Base-by-base conservation (phyloP, 1,139 yeast species). In the Debaryomyces coudertii region DNA sequence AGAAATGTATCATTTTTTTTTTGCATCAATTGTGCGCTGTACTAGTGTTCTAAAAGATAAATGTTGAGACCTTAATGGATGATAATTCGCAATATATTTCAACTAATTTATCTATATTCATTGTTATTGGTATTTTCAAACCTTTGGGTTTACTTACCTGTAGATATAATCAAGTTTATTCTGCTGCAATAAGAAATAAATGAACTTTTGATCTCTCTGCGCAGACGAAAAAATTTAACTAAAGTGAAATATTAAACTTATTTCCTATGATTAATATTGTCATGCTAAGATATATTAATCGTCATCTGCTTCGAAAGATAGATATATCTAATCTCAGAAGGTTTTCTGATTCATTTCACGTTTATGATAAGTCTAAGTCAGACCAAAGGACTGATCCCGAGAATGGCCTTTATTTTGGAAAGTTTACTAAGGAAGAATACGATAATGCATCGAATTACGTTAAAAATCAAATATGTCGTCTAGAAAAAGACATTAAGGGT, bases 401-500 rank as follows among this genome's bases (percentile, higher is more conserved):
- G 23, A 50, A 54, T 47, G 61, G 54, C 7, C 43, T 56, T 12
- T 55, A 58, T 40, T 57, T 48, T 52, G 77, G 76, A 1, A 58
- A 67, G 42, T 73, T 72, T 57, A 68, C 77, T 33, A 59, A 70
- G 47, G 61, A 69, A 48, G 79, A 75, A 50, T 75, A 72, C 49
- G 71, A 73, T 16, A 59, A 65, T 36, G 80, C 79, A 2, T 63
- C 72, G 9, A 56, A 61, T 27, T 57, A 59, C 40, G 61, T 75
- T n/a, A 59, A 63, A 38, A 52, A 62, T n/a, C 77, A 73, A 49
- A 62, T 73, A 40, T 50, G 48, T 18, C 58, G 63, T 35, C 56
- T 75, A 16, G 77, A 72, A 48, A 53, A 52, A 4, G 64, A 65
- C 12, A 75, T 75, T 46, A 73, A 72, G 50, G 79, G 79, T n/a